A percentile compares a stretch with the other conserved stretches of the same genome.
These are phyloP conservation scores for Yamadazyma akitaensis DNA, from an alignment of 805 yeast species.

Conservation along the genomic window DNA sequence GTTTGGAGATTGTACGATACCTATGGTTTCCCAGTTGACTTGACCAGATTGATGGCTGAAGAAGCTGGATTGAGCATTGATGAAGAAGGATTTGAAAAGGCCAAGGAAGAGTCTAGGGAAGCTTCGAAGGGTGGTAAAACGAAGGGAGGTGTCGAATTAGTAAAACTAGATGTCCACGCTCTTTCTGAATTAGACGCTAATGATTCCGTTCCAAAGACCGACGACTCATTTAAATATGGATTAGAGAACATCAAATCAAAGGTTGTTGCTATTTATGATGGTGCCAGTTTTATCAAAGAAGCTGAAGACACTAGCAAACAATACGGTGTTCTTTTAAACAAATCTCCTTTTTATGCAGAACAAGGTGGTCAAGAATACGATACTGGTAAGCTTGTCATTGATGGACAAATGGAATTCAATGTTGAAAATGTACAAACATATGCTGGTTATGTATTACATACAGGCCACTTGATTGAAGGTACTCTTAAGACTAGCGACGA, in stretches of 20 bases:
- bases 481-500: constrained; percentile 59
- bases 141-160: constrained; percentile 49
- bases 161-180: constrained; percentile 90
- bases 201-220: constrained; percentile 67
- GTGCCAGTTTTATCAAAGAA: constrained; percentile 54
- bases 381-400: constrained; percentile 88
- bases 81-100: constrained; percentile 87
- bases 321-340: constrained; percentile 79
- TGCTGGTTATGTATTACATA: constrained; percentile 94
- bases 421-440: constrained; percentile 90
- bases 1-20: constrained; percentile 99
- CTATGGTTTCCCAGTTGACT: constrained; percentile 98
- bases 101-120: constrained; percentile 84
- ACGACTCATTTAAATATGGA: constrained; percentile 78
- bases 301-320: constrained; percentile 42
- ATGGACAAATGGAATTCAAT: constrained; percentile 80
- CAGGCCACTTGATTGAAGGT: constrained; percentile 84
- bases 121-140: constrained; percentile 90
- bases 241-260: constrained; percentile 64
- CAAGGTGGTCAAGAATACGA: constrained; percentile 99
- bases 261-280: constrained; percentile 69
- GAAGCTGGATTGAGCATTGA: constrained; percentile 93
- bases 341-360: constrained; percentile 95
- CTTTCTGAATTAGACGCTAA: constrained; percentile 65
- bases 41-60: constrained; percentile 97